Percentiles rank a stretch among this genome's conserved stretches.
Conservation (phyloP, 1,284 basidiomycete species). For the Ceratorhiza oryzae-sativae region DNA sequence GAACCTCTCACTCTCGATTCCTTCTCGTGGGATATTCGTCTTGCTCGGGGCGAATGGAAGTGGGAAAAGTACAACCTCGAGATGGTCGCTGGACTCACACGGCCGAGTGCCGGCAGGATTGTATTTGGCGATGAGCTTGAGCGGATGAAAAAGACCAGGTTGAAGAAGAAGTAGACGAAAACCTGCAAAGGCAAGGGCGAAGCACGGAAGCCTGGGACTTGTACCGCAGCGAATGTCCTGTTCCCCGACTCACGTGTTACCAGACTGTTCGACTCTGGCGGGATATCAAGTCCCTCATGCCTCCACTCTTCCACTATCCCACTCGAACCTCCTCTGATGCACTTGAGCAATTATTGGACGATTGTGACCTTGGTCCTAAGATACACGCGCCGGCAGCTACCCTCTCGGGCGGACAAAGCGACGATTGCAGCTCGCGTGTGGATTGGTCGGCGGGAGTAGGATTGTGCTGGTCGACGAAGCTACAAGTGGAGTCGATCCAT, state of each 20-base stretch:
- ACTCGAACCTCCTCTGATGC: conserved; percentile 54
- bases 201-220: conserved; percentile 71
- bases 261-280: conserved; percentile 78
- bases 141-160: conserved; percentile 5
- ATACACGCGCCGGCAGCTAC: conserved; percentile 68
- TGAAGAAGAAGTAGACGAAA: not conserved
- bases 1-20: conserved; percentile 70
- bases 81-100: conserved; percentile 68
- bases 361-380: conserved; percentile 76
- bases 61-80: conserved; percentile 81
- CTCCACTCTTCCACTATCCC: not conserved
- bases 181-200: conserved; percentile 41
- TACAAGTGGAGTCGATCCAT: conserved; percentile 80
- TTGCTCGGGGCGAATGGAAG: conserved; percentile 70
- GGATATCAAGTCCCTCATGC: conserved; percentile 64
- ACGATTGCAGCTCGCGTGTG: conserved; percentile 80
- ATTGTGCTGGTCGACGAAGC: conserved; percentile 75
- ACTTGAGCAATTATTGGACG: conserved; percentile 65
- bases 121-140: conserved; percentile 65
- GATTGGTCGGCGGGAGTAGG: conserved; percentile 70
- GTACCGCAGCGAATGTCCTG: conserved; percentile 83
- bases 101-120: conserved; percentile 65
- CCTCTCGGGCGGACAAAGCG: conserved; percentile 80
- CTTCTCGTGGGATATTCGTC: conserved; percentile 74
- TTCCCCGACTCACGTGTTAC: conserved; percentile 75